Percentiles rank a stretch among this genome's conserved stretches.
phyloP scores from a whole-genome alignment of 116 monocot species.

The Papilionanthe hybrid region DNA sequence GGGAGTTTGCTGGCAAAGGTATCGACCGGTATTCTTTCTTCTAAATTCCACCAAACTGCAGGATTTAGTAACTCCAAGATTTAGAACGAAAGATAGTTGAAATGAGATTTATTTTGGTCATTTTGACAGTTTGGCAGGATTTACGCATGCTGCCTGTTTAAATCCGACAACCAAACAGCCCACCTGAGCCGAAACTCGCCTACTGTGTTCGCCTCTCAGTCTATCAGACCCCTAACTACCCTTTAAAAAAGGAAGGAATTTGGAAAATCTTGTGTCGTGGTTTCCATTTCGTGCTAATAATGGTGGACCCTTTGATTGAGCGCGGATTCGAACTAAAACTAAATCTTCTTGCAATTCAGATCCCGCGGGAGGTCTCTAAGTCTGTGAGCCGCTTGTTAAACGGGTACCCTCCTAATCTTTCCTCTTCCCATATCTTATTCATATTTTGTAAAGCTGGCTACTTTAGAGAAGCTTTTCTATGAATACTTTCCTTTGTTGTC shows the following conservation, averaged over 20 bases:
- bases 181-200: too few species aligned
- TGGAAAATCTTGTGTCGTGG: neutral
- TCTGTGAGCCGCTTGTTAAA: constrained; percentile 49
- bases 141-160: neutral
- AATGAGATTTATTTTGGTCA: too few species aligned
- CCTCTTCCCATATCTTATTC: neutral
- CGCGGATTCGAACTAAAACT: constrained; percentile 62
- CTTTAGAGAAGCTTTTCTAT: neutral
- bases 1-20: too few species aligned
- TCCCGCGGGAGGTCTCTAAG: constrained; percentile 72
- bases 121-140: too few species aligned
- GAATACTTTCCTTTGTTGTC: neutral
- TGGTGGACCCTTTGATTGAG: constrained; percentile 15
- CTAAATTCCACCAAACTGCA: too few species aligned
- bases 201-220: neutral
- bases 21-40: too few species aligned
- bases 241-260: neutral
- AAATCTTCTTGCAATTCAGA: constrained; percentile 62
- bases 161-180: neutral
- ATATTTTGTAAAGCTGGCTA: neutral
- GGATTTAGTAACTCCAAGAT: too few species aligned
- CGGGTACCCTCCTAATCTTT: constrained; percentile 33
- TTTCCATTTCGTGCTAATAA: neutral
- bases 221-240: neutral
- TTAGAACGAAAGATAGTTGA: too few species aligned